A percentile compares a stretch with the other conserved stretches of the same genome.
Conservation (phyloP, 805 yeast species). For the Saturnispora besseyi region DNA sequence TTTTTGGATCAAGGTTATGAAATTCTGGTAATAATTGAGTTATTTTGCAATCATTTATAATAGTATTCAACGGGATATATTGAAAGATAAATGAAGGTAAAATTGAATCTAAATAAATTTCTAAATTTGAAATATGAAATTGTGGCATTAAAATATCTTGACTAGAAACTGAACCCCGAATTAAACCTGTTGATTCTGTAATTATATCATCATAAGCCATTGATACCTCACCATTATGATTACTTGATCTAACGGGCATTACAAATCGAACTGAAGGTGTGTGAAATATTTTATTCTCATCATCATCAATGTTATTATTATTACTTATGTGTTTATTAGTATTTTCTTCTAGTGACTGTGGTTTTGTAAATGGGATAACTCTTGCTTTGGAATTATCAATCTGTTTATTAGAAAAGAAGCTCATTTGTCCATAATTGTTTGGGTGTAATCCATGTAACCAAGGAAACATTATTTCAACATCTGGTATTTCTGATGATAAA, state of each 20-base stretch:
- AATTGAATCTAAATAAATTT: slow-evolving; percentile 23
- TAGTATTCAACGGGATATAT: slow-evolving; percentile 22
- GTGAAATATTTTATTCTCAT: neutral
- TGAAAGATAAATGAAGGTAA: slow-evolving; percentile 16
- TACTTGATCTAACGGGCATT: slow-evolving; percentile 27
- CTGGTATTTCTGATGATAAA: slow-evolving; percentile 39
- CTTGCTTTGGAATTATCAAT: slow-evolving; percentile 7
- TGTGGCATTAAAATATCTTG: slow-evolving; percentile 46
- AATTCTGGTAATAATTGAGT: slow-evolving; percentile 44
- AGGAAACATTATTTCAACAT: slow-evolving; percentile 66
- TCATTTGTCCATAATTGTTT: slow-evolving; percentile 44
- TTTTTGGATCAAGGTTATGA: slow-evolving; percentile 53
- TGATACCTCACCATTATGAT: slow-evolving; percentile 24
- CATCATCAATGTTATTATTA: neutral
- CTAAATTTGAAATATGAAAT: slow-evolving; percentile 21
- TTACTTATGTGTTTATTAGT: neutral
- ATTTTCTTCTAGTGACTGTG: slow-evolving; percentile 7
- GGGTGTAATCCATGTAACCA: slow-evolving; percentile 80
- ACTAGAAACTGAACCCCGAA: slow-evolving; percentile 48
- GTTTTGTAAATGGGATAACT: slow-evolving; percentile 12
- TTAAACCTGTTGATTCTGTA: slow-evolving; percentile 33
- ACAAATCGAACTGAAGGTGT: slow-evolving; percentile 21
- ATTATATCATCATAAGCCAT: slow-evolving; percentile 24
- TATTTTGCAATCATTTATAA: slow-evolving; percentile 35
- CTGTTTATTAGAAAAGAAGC: slow-evolving; percentile 29